These are phyloP conservation scores for Talaromyces sp. DNA, from an alignment of 2,329 filamentous ascomycete genomes.

Conservation along the genomic window DNA sequence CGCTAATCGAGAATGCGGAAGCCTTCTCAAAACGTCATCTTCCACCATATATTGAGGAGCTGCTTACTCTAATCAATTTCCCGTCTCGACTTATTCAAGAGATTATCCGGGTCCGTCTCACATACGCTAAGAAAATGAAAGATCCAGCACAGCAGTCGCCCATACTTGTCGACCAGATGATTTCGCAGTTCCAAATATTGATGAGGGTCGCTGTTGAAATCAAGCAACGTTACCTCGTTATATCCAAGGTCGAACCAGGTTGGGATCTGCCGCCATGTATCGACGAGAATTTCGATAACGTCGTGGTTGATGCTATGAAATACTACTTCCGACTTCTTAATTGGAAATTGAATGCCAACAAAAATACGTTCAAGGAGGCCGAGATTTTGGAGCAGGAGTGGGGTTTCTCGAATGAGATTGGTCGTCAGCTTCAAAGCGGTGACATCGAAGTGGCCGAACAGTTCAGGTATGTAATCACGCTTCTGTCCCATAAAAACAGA, in stretches of 20 bases:
- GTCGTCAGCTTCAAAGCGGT: slow-evolving; percentile 83
- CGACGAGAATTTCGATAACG: slow-evolving; percentile 90
- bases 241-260: slow-evolving; percentile 81
- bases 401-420: slow-evolving; percentile 94
- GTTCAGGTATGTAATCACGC: slow-evolving; percentile 59
- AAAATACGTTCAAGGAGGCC: slow-evolving; percentile 98
- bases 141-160: slow-evolving; percentile 87
- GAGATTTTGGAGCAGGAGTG: slow-evolving; percentile 97
- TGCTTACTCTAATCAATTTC: slow-evolving; percentile 95
- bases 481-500: background rate
- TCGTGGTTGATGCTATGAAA: slow-evolving; percentile 86
- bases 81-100: slow-evolving; percentile 93
- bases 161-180: slow-evolving; percentile 97
- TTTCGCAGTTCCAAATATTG: slow-evolving; percentile 89
- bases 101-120: slow-evolving; percentile 86
- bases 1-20: slow-evolving; percentile 79
- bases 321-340: slow-evolving; percentile 99
- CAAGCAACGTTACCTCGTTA: slow-evolving; percentile 80
- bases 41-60: slow-evolving; percentile 92
- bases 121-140: slow-evolving; percentile 92
- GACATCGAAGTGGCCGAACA: slow-evolving; percentile 97
- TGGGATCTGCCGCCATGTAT: slow-evolving; percentile 97
- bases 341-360: slow-evolving; percentile 95
- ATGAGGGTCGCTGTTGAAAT: slow-evolving; percentile 88
- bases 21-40: slow-evolving; percentile 85